Conservation (phyloP, 352 stramenopile genomes). For the Pythium phragmitis region DNA sequence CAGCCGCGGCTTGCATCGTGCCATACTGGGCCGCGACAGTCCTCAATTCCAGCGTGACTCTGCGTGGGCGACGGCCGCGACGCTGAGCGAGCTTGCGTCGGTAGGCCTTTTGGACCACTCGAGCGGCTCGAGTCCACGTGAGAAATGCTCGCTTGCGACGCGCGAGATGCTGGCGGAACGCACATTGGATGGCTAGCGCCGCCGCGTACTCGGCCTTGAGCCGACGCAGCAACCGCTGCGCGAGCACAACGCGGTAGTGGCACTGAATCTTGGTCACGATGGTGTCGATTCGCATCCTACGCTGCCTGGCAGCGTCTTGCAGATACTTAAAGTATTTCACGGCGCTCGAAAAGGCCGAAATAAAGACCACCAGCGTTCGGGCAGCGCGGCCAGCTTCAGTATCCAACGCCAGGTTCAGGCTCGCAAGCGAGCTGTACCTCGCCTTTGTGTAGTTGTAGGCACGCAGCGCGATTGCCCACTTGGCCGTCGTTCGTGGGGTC, state of each 20-base stretch:
- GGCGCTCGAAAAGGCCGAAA: slow-evolving; percentile 29
- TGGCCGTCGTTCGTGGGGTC: slow-evolving; percentile 28
- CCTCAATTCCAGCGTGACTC: slow-evolving; percentile 48
- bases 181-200: slow-evolving; percentile 59
- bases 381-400: neutral
- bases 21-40: slow-evolving; percentile 45
- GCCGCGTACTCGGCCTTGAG: slow-evolving; percentile 35
- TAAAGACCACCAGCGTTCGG: slow-evolving; percentile 25
- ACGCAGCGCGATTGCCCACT: slow-evolving; percentile 26
- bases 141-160: slow-evolving; percentile 46
- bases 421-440: slow-evolving; percentile 8
- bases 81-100: slow-evolving; percentile 41
- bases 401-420: neutral
- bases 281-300: slow-evolving; percentile 17
- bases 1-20: slow-evolving; percentile 7
- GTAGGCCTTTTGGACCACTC: slow-evolving; percentile 60
- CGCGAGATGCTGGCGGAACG: slow-evolving; percentile 64
- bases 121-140: slow-evolving; percentile 46
- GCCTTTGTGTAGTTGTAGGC: slow-evolving; percentile 20
- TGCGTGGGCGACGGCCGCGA: slow-evolving; percentile 39
- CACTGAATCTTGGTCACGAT: slow-evolving; percentile 49
- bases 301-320: slow-evolving; percentile 33
- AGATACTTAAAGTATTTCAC: slow-evolving; percentile 62
- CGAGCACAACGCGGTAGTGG: slow-evolving; percentile 33
- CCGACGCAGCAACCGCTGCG: slow-evolving; percentile 29